These are phyloP conservation scores for Nakazawaea ishiwadae DNA, from an alignment of 805 yeast species.

Conservation along the genomic window DNA sequence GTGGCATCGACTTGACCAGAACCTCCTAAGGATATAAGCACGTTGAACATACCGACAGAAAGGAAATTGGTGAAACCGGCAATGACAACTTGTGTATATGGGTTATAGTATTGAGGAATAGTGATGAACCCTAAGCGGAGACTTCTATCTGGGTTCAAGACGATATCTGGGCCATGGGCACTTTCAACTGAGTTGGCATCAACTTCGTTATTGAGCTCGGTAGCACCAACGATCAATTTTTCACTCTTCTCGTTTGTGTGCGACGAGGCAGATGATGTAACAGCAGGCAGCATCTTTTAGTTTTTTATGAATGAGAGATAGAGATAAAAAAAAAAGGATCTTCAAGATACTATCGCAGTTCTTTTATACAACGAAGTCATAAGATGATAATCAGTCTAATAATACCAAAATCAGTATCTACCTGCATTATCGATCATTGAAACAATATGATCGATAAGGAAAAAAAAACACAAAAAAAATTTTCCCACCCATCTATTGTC, in stretches of 20 bases:
- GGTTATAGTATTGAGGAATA: constrained; percentile 7
- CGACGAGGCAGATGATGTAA: not conserved
- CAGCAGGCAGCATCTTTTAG: not conserved
- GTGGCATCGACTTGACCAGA: constrained; percentile 8
- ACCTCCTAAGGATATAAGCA: constrained; percentile 8
- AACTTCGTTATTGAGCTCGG: not conserved
- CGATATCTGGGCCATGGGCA: not conserved
- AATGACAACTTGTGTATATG: constrained; percentile 14
- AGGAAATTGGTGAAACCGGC: constrained; percentile 16
- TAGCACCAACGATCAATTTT: constrained; percentile 1
- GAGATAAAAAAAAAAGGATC: no score
- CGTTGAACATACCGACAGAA: constrained; percentile 11
- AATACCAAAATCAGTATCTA: no score
- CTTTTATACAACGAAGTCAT: no score
- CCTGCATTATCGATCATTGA: no score
- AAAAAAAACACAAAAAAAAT: no score
- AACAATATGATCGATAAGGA: no score
- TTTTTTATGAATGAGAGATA: no score
- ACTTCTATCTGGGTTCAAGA: constrained; percentile 5
- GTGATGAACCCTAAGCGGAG: not conserved
- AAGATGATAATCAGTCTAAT: no score
- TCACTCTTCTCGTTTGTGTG: constrained; percentile 1
- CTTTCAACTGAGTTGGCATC: constrained; percentile 3
- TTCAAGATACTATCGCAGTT: no score
- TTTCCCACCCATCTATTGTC: no score